Percentiles rank a stretch among this genome's conserved stretches.
Evolutionary conservation across 257 asterid genomes (phyloP).

Genomic region (Petunia axillaris): DNA sequence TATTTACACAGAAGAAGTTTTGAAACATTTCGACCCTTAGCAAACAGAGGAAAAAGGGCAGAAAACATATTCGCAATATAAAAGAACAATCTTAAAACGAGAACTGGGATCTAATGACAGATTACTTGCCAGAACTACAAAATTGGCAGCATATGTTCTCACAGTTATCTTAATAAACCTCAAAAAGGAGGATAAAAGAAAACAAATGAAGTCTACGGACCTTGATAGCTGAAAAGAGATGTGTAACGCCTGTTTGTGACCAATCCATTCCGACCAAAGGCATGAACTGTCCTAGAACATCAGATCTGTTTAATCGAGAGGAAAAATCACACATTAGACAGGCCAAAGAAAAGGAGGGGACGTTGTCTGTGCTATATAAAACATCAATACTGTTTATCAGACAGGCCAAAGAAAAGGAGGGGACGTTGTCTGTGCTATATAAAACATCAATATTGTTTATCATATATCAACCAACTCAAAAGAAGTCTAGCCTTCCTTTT

Average conservation of each 20-base stretch:
- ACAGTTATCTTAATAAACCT: background rate
- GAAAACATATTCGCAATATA: background rate
- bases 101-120: background rate
- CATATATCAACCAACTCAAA: slow-evolving; percentile 21
- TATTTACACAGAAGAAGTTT: slow-evolving; percentile 10
- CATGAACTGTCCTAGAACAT: slow-evolving; percentile 95
- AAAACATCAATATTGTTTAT: slow-evolving; percentile 8
- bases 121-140: slow-evolving; percentile 5
- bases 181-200: slow-evolving; percentile 13
- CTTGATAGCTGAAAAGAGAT: slow-evolving; percentile 98
- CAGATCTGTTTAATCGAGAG: slow-evolving; percentile 55
- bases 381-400: slow-evolving; percentile 67
- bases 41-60: background rate
- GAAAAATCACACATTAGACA: background rate
- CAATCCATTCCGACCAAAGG: slow-evolving; percentile 98
- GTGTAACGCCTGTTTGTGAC: slow-evolving; percentile 92
- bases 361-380: slow-evolving; percentile 40
- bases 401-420: background rate
- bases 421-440: background rate
- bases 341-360: background rate
- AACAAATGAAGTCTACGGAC: slow-evolving; percentile 38
- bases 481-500: background rate
- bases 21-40: background rate
- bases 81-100: background rate
- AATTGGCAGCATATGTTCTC: background rate